phyloP scores from a whole-genome alignment of 1,284 basidiomycete genomes.

The Neolentinus lepideus region DNA sequence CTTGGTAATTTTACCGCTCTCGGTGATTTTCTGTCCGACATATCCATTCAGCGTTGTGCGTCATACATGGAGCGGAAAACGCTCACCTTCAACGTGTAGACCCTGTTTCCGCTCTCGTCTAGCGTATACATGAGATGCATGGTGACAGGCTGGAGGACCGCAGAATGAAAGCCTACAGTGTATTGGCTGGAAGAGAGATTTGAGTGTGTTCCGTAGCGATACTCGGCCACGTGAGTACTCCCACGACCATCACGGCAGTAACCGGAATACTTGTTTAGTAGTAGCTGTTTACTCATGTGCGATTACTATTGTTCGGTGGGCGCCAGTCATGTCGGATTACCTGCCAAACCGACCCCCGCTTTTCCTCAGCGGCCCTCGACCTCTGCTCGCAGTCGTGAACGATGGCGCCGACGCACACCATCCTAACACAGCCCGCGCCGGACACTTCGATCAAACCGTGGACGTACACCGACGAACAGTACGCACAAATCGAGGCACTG shows the following conservation, averaged over 20 bases:
- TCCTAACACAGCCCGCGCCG: slow-evolving; percentile 36
- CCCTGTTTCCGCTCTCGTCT: slow-evolving; percentile 71
- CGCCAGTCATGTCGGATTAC: background rate
- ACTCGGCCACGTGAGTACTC: background rate
- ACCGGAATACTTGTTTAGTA: too few relatives aligned
- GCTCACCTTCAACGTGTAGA: slow-evolving; percentile 86
- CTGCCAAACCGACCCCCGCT: background rate
- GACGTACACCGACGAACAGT: slow-evolving; percentile 59
- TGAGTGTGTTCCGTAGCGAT: too few relatives aligned
- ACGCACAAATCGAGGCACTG: slow-evolving; percentile 49
- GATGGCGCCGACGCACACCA: slow-evolving; percentile 32
- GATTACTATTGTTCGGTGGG: background rate
- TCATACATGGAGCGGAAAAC: background rate
- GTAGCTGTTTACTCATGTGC: background rate
- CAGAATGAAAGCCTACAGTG: background rate
- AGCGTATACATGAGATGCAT: slow-evolving; percentile 96
- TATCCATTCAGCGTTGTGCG: background rate
- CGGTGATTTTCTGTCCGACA: slow-evolving; percentile 68
- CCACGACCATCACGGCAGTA: background rate
- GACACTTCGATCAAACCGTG: slow-evolving; percentile 46
- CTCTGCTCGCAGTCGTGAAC: background rate
- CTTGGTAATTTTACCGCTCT: slow-evolving; percentile 78
- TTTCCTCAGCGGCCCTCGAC: too few relatives aligned
- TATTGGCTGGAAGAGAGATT: background rate
- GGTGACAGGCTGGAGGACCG: slow-evolving; percentile 15